phyloP scores from a whole-genome alignment of 176 grass and related monocot species.

The Ampelocalamus luodianensis region DNA sequence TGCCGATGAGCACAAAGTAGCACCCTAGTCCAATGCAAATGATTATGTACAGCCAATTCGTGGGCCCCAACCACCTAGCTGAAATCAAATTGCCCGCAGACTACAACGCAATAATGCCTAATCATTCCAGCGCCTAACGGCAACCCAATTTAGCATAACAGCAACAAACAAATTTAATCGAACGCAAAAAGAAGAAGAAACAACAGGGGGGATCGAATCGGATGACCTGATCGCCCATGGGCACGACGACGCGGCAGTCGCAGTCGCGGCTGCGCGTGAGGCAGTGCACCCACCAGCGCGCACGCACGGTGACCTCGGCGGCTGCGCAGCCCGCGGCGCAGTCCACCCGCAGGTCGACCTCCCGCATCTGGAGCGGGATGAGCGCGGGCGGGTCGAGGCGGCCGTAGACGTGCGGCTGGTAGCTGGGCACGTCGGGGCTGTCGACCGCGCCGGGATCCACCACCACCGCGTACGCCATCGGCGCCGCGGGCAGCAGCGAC shows the following conservation, averaged over 20 bases:
- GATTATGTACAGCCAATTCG: conserved; percentile 21
- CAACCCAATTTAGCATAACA: background rate
- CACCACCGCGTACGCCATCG: conserved; percentile 85
- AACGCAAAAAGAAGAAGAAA: background rate
- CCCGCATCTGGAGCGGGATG: conserved; percentile 93
- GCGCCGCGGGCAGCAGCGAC: conserved; percentile 48
- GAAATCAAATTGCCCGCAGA: conserved; percentile 5
- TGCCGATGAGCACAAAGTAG: background rate
- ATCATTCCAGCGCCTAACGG: conserved; percentile 11
- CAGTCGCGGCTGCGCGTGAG: conserved; percentile 68
- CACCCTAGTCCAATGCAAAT: conserved; percentile 19
- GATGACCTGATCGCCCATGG: conserved; percentile 81
- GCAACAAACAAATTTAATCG: background rate
- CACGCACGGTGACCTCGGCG: conserved; percentile 64
- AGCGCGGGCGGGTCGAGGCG: conserved; percentile 79
- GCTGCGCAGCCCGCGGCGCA: conserved; percentile 47
- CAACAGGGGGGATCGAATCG: background rate
- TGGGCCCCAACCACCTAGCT: conserved; percentile 44
- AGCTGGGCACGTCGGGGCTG: conserved; percentile 95
- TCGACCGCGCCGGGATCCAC: conserved; percentile 84
- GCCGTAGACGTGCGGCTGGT: conserved; percentile 97
- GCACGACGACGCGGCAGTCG: conserved; percentile 78
- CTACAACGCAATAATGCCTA: background rate
- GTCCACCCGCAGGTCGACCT: conserved; percentile 68
- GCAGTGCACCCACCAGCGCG: conserved; percentile 91